Percentiles rank a stretch among this genome's conserved stretches.
Evolutionary conservation across 2,329 filamentous ascomycete species (phyloP).

Genomic region (Xylaria sp.): DNA sequence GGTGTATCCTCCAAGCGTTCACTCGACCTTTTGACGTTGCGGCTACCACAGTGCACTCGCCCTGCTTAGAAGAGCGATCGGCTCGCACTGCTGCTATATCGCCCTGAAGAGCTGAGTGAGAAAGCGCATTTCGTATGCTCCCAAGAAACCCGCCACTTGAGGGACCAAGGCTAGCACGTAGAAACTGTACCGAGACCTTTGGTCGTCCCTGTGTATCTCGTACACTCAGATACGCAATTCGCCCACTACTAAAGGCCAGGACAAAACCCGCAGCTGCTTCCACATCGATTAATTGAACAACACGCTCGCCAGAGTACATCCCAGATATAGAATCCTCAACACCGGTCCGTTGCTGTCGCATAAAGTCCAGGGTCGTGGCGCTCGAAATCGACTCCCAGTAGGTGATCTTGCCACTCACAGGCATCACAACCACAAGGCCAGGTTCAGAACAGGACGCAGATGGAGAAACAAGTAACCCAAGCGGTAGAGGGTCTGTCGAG

Average conservation of each 20-base stretch:
- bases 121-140: conserved; percentile 78
- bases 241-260: conserved; percentile 81
- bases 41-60: conserved; percentile 83
- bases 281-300: conserved; percentile 78
- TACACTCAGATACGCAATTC: conserved; percentile 84
- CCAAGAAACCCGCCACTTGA: conserved; percentile 74
- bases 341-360: conserved; percentile 80
- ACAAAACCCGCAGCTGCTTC: conserved; percentile 86
- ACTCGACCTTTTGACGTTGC: conserved; percentile 78
- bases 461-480: conserved; percentile 82
- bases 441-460: conserved; percentile 80
- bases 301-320: conserved; percentile 78
- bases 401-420: conserved; percentile 80
- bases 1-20: conserved; percentile 86
- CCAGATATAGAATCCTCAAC: conserved; percentile 76
- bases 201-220: conserved; percentile 88
- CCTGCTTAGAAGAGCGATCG: conserved; percentile 72
- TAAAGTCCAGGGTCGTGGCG: conserved; percentile 81
- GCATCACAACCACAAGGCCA: conserved; percentile 85
- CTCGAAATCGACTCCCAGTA: conserved; percentile 97
- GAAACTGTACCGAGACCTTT: conserved; percentile 75
- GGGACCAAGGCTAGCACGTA: conserved; percentile 66
- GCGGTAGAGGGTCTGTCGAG: conserved; percentile 72
- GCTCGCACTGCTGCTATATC: conserved; percentile 82
- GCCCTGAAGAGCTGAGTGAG: conserved; percentile 71